Evolutionary conservation across 164 flowering plant genomes (phyloP), one percentile per base, ranked within the genome.

Genomic region (Cinnamomum chago): DNA sequence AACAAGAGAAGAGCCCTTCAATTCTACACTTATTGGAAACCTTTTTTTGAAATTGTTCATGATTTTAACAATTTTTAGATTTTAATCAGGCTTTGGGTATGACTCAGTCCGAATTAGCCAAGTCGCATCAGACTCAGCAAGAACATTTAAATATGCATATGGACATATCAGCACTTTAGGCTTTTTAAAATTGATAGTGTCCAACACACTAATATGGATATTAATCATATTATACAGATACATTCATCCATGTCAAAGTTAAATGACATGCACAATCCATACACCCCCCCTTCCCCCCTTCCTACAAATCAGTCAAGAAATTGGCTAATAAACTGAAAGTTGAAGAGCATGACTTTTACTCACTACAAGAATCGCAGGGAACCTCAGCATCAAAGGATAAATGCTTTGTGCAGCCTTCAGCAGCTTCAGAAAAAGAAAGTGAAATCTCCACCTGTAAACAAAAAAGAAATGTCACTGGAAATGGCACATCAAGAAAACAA

Each of bases 341-440:
- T n/a, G 20, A 25, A n/a, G 22, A 40, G 22, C 9, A 24, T 47
- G 24, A 70, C 50, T 0, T 75, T 73, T 69, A 90, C 99, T 89
- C 81, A 93, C 99, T 23, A 76, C 99, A 95, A 30, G 90, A 81
- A 85, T 89, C 90, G 78, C 99, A 93, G 10, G 86, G 95, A 76
- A 91, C 85, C 69, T 67, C 69, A 50, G 97, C 88, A 81, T 89
- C 86, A 84, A 93, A 85, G 22, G 89, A 87, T 28, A 95, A 50
- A 73, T 83, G 77, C 78, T 88, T 93, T 72, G 84, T 84, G 87
- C 99, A 95, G 72, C 99, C 99, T 77, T 84, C 79, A 30, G 88
- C 91, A 78, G 99, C 97, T 88, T 95, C 99, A 79, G 85, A 66
- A 80, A 95, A 92, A 72, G 97, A 85, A 62, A 95, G 91, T n/a